These are phyloP conservation scores for Mucor indicus DNA, from an alignment of 371 early-diverging fungal species.

Conservation along the genomic window DNA sequence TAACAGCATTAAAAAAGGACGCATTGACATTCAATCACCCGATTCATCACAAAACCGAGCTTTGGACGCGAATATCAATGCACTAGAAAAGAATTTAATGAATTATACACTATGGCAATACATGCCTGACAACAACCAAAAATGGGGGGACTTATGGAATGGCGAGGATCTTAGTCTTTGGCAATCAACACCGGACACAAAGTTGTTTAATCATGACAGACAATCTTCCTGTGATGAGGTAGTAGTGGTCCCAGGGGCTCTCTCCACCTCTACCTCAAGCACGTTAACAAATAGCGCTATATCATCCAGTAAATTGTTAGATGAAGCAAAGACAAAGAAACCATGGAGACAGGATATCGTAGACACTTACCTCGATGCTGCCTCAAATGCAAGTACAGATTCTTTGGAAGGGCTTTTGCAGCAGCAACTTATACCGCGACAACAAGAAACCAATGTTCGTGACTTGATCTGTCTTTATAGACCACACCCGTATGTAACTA, in stretches of 20 bases:
- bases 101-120: slow-evolving; percentile 71
- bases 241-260: too few species aligned
- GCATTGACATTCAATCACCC: slow-evolving; percentile 10
- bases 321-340: too few species aligned
- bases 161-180: slow-evolving; percentile 67
- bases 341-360: background rate
- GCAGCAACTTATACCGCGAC: too few species aligned
- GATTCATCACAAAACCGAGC: slow-evolving; percentile 59
- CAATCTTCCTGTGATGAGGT: too few species aligned
- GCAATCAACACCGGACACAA: slow-evolving; percentile 16
- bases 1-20: background rate
- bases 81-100: slow-evolving; percentile 60
- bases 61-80: slow-evolving; percentile 68
- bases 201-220: background rate
- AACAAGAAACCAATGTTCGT: slow-evolving; percentile 22
- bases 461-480: slow-evolving; percentile 34
- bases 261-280: too few species aligned
- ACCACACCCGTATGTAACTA: slow-evolving; percentile 29
- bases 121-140: slow-evolving; percentile 53
- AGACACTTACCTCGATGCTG: too few species aligned
- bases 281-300: too few species aligned
- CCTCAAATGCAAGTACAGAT: slow-evolving; percentile 1
- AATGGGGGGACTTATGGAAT: slow-evolving; percentile 73
- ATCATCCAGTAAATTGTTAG: too few species aligned
- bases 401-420: slow-evolving; percentile 1